Evolutionary conservation across 768 basidiomycete species (phyloP), one percentile per base, ranked within the genome.

Genomic region (Serendipita sp.): DNA sequence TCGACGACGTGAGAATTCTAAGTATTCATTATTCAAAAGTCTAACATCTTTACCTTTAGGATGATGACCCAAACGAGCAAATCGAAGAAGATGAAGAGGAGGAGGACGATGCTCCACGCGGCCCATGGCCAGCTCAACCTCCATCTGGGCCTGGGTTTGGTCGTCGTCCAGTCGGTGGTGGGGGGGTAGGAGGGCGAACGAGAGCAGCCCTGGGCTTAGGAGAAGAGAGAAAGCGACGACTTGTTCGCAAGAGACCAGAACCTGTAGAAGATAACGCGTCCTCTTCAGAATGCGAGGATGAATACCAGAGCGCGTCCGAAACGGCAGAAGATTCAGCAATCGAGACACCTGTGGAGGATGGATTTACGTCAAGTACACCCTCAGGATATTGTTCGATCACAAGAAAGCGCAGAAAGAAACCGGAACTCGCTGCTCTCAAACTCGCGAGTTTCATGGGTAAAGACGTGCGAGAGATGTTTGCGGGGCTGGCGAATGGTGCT

Each of bases 1-100:
- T 64, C 29, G 55, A 60, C 64, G 64, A 50, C 60, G 64, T 63
- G 66, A 65, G 50, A 48, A 46, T 6, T 44, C 44, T 63, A 31
- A 45, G 65, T 53, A 18, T 23, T n/a, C 43, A 44, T 44, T 8
- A 18, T 63, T 18, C 3, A 1, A 23, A 23, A 23, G 23, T 23
- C 23, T 23, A 23, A 23, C 23, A 16, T 4, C 18, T 3, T 18
- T n/a, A 3, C n/a, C 27, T 27, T 34, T 43, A 33, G 62, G 46
- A 63, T 27, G 18, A 48, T 64, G 36, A 55, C 44, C 23, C 23
- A 29, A 34, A 60, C 55, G 55, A 60, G n/a, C 55, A 23, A 60
- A 60, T 60, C 34, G 55, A 60, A n/a, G 55, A 60, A 34, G 55
- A 60, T 2, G 55, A 60, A 34, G 55, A 60, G 31, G 55, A 60